These are phyloP conservation scores for Pythium sp. DNA, from an alignment of 352 stramenopile genomes.

Conservation along the genomic window DNA sequence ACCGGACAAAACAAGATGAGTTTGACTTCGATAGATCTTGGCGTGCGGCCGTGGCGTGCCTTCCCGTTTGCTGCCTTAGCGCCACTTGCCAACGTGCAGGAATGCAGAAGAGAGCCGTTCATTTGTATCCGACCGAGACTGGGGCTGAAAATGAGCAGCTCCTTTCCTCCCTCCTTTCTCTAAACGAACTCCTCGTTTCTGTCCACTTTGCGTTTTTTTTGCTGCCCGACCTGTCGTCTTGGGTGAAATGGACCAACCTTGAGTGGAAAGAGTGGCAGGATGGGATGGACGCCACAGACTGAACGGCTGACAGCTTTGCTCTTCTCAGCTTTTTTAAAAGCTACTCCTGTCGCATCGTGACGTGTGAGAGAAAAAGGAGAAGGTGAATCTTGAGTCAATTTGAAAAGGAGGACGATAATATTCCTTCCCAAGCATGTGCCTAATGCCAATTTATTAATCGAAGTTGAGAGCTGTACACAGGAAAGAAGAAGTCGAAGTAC, in stretches of 20 bases:
- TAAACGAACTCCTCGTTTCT: neutral
- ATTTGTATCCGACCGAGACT: neutral
- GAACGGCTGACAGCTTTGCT: neutral
- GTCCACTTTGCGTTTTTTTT: neutral
- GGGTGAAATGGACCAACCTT: neutral
- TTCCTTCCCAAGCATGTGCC: neutral
- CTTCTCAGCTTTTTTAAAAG: neutral
- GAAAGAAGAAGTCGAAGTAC: neutral
- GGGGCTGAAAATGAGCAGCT: neutral
- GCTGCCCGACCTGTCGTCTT: neutral
- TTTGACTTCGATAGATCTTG: neutral
- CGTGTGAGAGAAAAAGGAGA: neutral
- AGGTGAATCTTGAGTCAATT: neutral
- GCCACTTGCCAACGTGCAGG: neutral
- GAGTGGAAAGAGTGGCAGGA: neutral
- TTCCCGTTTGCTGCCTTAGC: neutral
- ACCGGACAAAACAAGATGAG: neutral
- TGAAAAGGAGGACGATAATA: neutral
- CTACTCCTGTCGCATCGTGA: neutral
- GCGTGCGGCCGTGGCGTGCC: neutral
- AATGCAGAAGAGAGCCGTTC: neutral
- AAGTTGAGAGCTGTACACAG: neutral
- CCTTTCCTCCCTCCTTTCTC: neutral
- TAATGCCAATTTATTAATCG: neutral
- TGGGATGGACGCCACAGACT: neutral